These are phyloP conservation scores for Cruciata laevipes DNA, from an alignment of 257 asterid species.

Conservation along the genomic window DNA sequence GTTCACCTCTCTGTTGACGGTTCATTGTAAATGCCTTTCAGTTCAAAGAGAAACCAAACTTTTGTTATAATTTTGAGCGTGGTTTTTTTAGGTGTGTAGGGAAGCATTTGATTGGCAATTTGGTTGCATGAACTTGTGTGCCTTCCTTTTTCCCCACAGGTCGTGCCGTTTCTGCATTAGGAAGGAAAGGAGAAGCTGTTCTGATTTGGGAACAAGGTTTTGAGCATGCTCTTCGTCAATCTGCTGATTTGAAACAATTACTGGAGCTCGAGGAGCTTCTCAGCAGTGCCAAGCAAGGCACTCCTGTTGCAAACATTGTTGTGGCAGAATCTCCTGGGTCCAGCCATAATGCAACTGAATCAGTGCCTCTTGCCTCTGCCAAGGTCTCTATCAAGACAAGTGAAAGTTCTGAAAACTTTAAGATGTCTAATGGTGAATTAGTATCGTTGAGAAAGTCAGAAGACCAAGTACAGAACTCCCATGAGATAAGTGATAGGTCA, in stretches of 20 bases:
- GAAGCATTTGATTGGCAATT: background rate
- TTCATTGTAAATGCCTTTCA: background rate
- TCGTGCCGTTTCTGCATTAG: slow-evolving; percentile 76
- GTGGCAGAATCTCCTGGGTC: slow-evolving; percentile 35
- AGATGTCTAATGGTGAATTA: slow-evolving; percentile 38
- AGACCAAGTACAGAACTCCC: slow-evolving; percentile 33
- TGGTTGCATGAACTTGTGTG: slow-evolving; percentile 13
- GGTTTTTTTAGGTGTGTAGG: background rate
- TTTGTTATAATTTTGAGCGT: background rate
- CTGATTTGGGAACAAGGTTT: slow-evolving; percentile 86
- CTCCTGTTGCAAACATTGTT: slow-evolving; percentile 22
- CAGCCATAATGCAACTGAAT: slow-evolving; percentile 27
- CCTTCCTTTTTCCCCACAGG: slow-evolving; percentile 42
- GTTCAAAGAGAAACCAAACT: background rate
- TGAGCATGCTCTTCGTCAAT: slow-evolving; percentile 62
- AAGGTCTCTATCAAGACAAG: slow-evolving; percentile 36
- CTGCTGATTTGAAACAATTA: slow-evolving; percentile 78
- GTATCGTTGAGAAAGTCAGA: slow-evolving; percentile 28
- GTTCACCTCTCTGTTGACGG: too few species aligned
- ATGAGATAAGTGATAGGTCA: slow-evolving; percentile 32
- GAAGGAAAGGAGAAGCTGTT: slow-evolving; percentile 78
- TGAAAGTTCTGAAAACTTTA: slow-evolving; percentile 31
- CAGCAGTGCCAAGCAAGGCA: slow-evolving; percentile 43
- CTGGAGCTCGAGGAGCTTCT: slow-evolving; percentile 85
- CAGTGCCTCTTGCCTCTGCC: slow-evolving; percentile 33